Base-by-base conservation (phyloP, 257 asterid genomes). In the Solanum pinnatisectum region DNA sequence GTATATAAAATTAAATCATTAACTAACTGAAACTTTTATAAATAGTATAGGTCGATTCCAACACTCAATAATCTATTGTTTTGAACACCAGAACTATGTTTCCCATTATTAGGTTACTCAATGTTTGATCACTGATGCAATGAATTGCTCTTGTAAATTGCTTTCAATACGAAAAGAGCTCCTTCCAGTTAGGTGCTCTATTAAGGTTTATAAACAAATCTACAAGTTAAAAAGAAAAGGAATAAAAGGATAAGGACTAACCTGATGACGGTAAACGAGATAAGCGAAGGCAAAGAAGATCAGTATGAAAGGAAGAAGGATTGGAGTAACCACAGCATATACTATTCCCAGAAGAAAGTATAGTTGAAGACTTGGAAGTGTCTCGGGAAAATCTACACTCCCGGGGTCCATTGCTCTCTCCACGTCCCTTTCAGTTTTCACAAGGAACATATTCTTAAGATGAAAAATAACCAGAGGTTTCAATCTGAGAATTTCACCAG, bases 221-320 rank as follows among this genome's bases (percentile, higher is more conserved):
- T 2, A 82, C 32, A 49, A 82, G 44, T 77, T 36, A 35, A 39
- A 86, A 56, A 86, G 33, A 18, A 60, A 42, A 32, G 3, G 27
- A 37, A 70, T 36, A 14, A 84, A 52, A 23, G 9, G 8, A 33
- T 10, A 67, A 25, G 87, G 39, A 89, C 93, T 60, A 85, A 96
- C 99, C 98, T 97, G 99, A 90, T 97, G 99, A 42, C 99, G 99
- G 70, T 97, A 97, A 67, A 97, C 98, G 15, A 96, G 93, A 92
- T 94, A 94, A 5, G 99, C 99, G 4, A 97, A 94, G 87, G 95
- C 98, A 27, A 97, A 97, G 98, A 97, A 97, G 89, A 97, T 90
- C 83, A 96, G 90, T 84, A 97, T 92, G 83, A 96, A 97, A 27
- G 99, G 99, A 88, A 97, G 99, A 90, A 97, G 99, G 83, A 97